Base-by-base conservation (phyloP, 371 early-diverging fungal species). In the Chytridiales sp. region DNA sequence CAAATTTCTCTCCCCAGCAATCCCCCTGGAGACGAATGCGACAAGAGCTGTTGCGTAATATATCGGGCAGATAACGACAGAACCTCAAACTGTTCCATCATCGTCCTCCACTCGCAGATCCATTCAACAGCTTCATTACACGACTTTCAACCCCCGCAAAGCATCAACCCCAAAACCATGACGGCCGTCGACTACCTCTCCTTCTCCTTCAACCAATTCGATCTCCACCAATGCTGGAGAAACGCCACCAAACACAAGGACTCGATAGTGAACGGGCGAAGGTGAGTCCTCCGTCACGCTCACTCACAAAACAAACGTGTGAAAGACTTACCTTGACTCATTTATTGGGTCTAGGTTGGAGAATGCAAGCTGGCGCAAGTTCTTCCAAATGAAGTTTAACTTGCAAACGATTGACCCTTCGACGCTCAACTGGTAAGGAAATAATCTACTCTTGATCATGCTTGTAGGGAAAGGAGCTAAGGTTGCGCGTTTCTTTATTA, bases 311-410 rank as follows among this genome's bases (percentile, higher is more conserved):
- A 40, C 6, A 53, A 17, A n/a, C 19, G 13, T 19, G 15, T 30
- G 29, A 48, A 9, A 34, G 50, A 55, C 19, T 22, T 11, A 48
- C 30, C 8, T 60, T 6, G 53, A 6, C 9, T 22, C 6, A n/a
- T n/a, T n/a, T n/a, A n/a, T n/a, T n/a, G n/a, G 34, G n/a, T 50
- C n/a, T 49, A 70, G 74, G 38, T 53, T 71, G 35, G 75, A 74
- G 54, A 74, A 74, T 51, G 75, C 75, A 17, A 47, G 49, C 17
- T 74, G 75, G 75, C 24, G 75, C 17, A 65, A 60, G 53, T 74
- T 71, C 60, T 71, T 74, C 43, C 75, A 74, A 41, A 59, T 64
- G 58, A 65, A 71, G 60, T 72, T 66, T 60, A 52, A 61, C 17
- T 56, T 74, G 3, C 19, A 41, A 36, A 69, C 67, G 8, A 63